Evolutionary conservation across 164 flowering plant genomes (phyloP).

Genomic region (Saururus chinensis): DNA sequence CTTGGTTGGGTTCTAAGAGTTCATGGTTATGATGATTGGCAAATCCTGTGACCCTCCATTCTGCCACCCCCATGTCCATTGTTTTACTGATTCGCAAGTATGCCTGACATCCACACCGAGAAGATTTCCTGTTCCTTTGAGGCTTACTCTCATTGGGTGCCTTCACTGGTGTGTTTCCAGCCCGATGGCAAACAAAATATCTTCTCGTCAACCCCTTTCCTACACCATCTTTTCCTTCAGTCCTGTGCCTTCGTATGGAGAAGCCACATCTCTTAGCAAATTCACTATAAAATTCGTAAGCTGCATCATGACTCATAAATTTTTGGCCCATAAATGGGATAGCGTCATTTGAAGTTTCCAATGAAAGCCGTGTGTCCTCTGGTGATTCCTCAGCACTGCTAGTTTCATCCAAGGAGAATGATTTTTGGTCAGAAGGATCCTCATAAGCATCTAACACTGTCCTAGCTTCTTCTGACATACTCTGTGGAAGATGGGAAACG

Average conservation of each 20-base stretch:
- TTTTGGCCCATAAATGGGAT: conserved; percentile 80
- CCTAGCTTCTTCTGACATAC: conserved; percentile 38
- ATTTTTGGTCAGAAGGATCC: conserved; percentile 76
- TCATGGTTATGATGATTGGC: conserved; percentile 88
- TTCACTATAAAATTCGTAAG: conserved; percentile 85
- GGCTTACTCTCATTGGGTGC: conserved; percentile 55
- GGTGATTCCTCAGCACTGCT: conserved; percentile 87
- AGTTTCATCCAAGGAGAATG: conserved; percentile 69
- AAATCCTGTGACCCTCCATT: conserved; percentile 93
- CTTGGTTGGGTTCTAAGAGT: conserved; percentile 77
- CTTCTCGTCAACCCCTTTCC: conserved; percentile 91
- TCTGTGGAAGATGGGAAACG: no score
- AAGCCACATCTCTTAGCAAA: conserved; percentile 86
- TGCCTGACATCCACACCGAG: conserved; percentile 92
- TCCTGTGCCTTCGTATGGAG: conserved; percentile 81
- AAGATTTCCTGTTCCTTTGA: conserved; percentile 81
- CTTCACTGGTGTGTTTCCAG: conserved; percentile 85
- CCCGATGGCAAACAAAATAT: conserved; percentile 94
- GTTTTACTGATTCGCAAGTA: conserved; percentile 77
- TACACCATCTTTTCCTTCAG: conserved; percentile 94
- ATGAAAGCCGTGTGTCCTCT: conserved; percentile 61
- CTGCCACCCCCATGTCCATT: conserved; percentile 51
- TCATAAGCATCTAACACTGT: conserved; percentile 52
- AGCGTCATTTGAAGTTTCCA: conserved; percentile 47
- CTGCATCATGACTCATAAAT: conserved; percentile 76